phyloP scores from a whole-genome alignment of 495 filamentous ascomycete genomes.

The Penicillium crystallinum region DNA sequence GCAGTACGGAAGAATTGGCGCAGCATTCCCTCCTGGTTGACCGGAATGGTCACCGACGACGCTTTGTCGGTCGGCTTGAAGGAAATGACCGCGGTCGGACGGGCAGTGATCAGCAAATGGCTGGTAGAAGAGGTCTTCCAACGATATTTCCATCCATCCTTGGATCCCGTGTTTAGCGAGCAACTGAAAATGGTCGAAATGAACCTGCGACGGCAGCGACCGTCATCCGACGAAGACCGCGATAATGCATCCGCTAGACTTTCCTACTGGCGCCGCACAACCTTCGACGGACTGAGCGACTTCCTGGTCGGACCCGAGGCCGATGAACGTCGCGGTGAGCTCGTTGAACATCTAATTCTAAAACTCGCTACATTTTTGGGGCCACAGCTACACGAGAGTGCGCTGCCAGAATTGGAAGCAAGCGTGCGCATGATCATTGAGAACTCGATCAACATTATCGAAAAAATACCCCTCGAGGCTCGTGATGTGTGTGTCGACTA shows the following conservation, averaged over 20 bases:
- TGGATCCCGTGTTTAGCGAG: slow-evolving; percentile 68
- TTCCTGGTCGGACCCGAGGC: slow-evolving; percentile 60
- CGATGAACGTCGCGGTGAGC: slow-evolving; percentile 54
- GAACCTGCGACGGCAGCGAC: slow-evolving; percentile 72
- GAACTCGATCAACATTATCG: slow-evolving; percentile 77
- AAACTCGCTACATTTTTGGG: slow-evolving; percentile 66
- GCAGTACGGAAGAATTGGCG: slow-evolving; percentile 93
- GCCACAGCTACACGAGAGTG: slow-evolving; percentile 67
- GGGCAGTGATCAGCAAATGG: slow-evolving; percentile 85
- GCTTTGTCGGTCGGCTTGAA: slow-evolving; percentile 77
- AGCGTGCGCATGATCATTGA: slow-evolving; percentile 90
- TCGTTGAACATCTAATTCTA: slow-evolving; percentile 63
- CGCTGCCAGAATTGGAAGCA: slow-evolving; percentile 69
- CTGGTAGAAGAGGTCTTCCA: slow-evolving; percentile 88
- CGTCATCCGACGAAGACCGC: slow-evolving; percentile 75
- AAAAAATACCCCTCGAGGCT: slow-evolving; percentile 84
- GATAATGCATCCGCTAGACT: slow-evolving; percentile 84
- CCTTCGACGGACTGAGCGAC: slow-evolving; percentile 82
- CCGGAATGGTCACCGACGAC: slow-evolving; percentile 72
- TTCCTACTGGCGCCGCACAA: slow-evolving; percentile 89
- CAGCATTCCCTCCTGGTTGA: slow-evolving; percentile 71
- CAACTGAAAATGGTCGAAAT: slow-evolving; percentile 84
- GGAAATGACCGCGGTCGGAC: slow-evolving; percentile 95
- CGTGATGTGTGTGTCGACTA: slow-evolving; percentile 87
- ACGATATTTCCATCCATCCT: slow-evolving; percentile 81